Base-by-base conservation (phyloP, 163 green algal genomes). In the Scenedesmus sp. region DNA sequence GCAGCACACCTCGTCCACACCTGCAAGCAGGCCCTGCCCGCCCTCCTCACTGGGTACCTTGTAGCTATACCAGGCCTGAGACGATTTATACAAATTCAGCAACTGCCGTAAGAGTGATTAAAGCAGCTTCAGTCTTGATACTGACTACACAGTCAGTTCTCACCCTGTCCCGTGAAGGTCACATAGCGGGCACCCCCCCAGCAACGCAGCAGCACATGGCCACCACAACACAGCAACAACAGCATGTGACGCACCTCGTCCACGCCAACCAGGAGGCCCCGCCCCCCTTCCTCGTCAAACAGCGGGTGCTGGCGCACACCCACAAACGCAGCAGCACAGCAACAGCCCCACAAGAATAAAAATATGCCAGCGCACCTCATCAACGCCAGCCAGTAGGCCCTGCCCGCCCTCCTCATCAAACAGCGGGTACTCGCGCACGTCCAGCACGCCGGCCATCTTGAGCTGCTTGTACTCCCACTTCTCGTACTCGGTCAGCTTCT, bases 381-480 rank as follows among this genome's bases (percentile, higher is more conserved):
- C 87, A 4, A 92, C 92, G 9, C 59, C 76, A 0, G 89, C 92
- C 54, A 96, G 87, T 70, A 96, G 88, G 2, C 94, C 94, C 91
- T 57, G n/a, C 55, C 92, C 89, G 34, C 84, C 88, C 91, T 98
- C 96, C 57, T 98, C 96, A 88, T 99, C 97, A 88, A 97, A 99
- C 54, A 95, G 96, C 0, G 98, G 97, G 90, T 98, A 98, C 90
- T 99, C 98, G 3, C 92, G 88, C 16, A 97, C 95, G 88, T 97
- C 95, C 82, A 99, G 95, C 79, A 99, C 98, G 10, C 98, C 98
- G 46, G 94, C 95, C 87, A 97, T 97, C 64, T 97, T 97, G 74
- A 99, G 96, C 96, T 99, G 98, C 92, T 96, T 96, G 76, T 97
- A 96, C 95, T 99, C 98, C 97, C 98, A 99, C 82, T 97, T 96